These are phyloP conservation scores for Maudiozyma humilis DNA, from an alignment of 1,139 yeast species.

Conservation along the genomic window DNA sequence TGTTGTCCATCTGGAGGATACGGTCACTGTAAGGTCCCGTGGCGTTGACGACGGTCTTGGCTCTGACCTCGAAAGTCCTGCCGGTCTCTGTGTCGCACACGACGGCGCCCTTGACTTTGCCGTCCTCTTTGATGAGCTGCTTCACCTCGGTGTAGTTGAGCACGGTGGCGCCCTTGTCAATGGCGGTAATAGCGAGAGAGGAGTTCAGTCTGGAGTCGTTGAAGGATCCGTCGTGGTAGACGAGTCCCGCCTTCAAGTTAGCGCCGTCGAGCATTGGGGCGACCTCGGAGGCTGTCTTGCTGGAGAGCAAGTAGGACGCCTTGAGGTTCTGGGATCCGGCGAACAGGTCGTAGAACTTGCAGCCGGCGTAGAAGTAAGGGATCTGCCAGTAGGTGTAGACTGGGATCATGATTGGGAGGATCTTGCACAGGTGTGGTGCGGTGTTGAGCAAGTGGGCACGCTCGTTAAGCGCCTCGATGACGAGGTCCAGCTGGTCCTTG, in stretches of 20 bases:
- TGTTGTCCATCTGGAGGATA: conserved; percentile 78
- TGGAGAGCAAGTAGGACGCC: conserved; percentile 65
- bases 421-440: conserved; percentile 85
- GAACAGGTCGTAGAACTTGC: conserved; percentile 85
- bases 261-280: conserved; percentile 85
- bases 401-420: conserved; percentile 91
- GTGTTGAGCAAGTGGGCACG: conserved; percentile 82
- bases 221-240: conserved; percentile 91
- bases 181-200: conserved; percentile 77
- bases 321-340: conserved; percentile 86
- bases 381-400: conserved; percentile 94
- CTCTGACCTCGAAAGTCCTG: conserved; percentile 47
- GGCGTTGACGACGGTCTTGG: conserved; percentile 80
- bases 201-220: conserved; percentile 90
- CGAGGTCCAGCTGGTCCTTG: conserved; percentile 84
- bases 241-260: conserved; percentile 80
- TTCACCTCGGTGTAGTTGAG: conserved; percentile 79
- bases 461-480: conserved; percentile 88
- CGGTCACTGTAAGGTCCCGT: conserved; percentile 91
- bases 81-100: conserved; percentile 73
- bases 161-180: conserved; percentile 81
- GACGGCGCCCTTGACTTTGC: conserved; percentile 62
- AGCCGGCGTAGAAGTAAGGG: conserved; percentile 89
- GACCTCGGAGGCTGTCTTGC: conserved; percentile 57
- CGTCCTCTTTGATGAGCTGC: conserved; percentile 57